phyloP scores from a whole-genome alignment of 164 flowering plant genomes.

The Aristolochia californica region DNA sequence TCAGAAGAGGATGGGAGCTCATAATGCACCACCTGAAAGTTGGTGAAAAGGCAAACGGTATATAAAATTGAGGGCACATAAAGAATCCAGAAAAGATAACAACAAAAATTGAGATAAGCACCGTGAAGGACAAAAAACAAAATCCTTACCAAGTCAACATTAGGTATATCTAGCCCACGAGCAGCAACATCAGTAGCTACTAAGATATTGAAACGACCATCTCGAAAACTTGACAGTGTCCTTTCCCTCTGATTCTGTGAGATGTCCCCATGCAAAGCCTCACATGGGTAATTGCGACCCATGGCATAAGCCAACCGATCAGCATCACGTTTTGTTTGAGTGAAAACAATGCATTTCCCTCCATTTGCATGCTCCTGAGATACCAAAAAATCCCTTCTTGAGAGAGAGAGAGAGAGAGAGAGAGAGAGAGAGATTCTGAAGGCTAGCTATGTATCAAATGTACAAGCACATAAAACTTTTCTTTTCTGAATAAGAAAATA shows the following conservation, averaged over 20 bases:
- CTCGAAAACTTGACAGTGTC: constrained; percentile 65
- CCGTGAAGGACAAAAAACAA: neutral
- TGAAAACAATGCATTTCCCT: constrained; percentile 89
- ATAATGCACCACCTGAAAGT: constrained; percentile 63
- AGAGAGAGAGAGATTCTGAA: too few relatives aligned
- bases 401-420: too few relatives aligned
- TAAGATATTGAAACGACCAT: constrained; percentile 55
- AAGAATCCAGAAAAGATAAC: neutral
- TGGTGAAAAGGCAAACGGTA: neutral
- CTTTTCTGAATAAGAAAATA: too few relatives aligned
- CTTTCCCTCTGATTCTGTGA: constrained; percentile 69
- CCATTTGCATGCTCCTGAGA: constrained; percentile 84
- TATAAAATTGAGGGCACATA: neutral
- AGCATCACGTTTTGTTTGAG: constrained; percentile 94
- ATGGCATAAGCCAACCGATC: constrained; percentile 64
- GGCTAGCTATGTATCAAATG: too few relatives aligned
- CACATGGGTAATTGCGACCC: constrained; percentile 48
- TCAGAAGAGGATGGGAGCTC: constrained; percentile 76
- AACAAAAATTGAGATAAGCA: neutral
- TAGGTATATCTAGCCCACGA: constrained; percentile 82
- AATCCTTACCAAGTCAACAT: constrained; percentile 75
- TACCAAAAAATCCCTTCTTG: neutral
- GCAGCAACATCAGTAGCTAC: constrained; percentile 88
- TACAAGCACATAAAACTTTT: too few relatives aligned
- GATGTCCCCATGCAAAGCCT: constrained; percentile 87